Base-by-base conservation (phyloP, 768 basidiomycete genomes). In the Infundibulicybe gibba region DNA sequence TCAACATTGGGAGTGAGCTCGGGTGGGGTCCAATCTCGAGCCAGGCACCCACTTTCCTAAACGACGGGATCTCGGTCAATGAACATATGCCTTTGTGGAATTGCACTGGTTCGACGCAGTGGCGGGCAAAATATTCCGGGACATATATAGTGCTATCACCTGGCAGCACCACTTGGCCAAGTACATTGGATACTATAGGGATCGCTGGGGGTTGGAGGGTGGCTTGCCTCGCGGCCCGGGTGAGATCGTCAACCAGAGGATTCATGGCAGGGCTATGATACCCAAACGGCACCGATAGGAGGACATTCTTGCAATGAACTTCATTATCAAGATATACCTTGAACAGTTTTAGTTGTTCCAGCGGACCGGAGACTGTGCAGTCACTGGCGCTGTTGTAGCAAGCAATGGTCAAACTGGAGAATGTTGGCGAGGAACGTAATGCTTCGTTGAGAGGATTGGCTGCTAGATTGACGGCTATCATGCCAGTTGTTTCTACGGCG, bases 21-120 rank as follows among this genome's bases (percentile, higher is more conserved):
- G 77, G 65, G 50, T 86, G 82, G 10, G 86, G 83, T 2, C 86
- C 80, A 37, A 87, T 71, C 60, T 89, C 87, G 6, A 89, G 67
- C 79, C 80, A 87, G 0, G 69, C 71, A 35, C 69, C 69, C 6
- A 71, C 58, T 12, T 57, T 48, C 35, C 55, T 41, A 20, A 66
- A 48, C 13, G 58, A 60, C 11, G 60, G 17, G 12, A 48, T 49
- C 5, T 64, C 51, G 1, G 69, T 25, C 9, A 81, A 66, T 0
- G 71, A 62, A n/a, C 59, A 62, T 2, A 87, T 57, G 11, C 78
- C 78, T 19, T 68, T 65, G 12, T 72, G 64, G 53, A 86, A 87
- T 25, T 61, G 69, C 39, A 83, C 85, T 21, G 81, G 81, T 49
- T 75, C 68, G 4, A 60, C 64, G 54, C 82, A 84, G 50, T 88